phyloP scores from a whole-genome alignment of 1,284 basidiomycete genomes.

The Polyporus tsugae region DNA sequence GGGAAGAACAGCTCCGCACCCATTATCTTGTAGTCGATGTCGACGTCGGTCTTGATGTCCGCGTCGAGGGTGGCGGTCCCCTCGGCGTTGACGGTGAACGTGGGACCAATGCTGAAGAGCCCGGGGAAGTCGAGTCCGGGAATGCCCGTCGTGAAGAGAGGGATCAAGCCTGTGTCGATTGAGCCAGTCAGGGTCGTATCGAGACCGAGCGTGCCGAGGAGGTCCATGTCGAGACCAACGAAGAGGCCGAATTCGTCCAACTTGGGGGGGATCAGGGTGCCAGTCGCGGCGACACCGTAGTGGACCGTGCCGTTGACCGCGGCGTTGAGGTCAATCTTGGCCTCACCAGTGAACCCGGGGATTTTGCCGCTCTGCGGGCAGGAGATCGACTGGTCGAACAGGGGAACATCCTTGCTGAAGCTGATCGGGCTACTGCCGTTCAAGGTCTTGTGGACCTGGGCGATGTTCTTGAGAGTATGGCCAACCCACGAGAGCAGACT shows the following conservation, averaged over 20 bases:
- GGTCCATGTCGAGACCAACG: conserved; percentile 42
- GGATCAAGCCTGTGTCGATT: conserved; percentile 46
- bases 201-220: conserved; percentile 33
- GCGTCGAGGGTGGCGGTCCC: conserved; percentile 30
- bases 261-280: conserved; percentile 48
- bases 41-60: conserved; percentile 28
- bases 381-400: conserved; percentile 50
- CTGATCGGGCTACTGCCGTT: conserved; percentile 41
- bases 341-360: conserved; percentile 40
- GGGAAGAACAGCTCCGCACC: conserved; percentile 56
- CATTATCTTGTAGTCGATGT: conserved; percentile 36
- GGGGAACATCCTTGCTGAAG: conserved; percentile 47
- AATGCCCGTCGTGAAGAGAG: conserved; percentile 47
- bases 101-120: conserved; percentile 47
- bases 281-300: conserved; percentile 52
- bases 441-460: conserved; percentile 35
- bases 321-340: conserved; percentile 51
- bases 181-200: conserved; percentile 44
- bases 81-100: conserved; percentile 31
- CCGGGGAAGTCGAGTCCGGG: conserved; percentile 51
- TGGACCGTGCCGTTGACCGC: conserved; percentile 46
- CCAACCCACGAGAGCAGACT: conserved; percentile 23
- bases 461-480: conserved; percentile 11
- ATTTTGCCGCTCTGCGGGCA: conserved; percentile 45
- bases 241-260: conserved; percentile 45